Evolutionary conservation across 2,329 filamentous ascomycete genomes (phyloP), one percentile per base, ranked within the genome.

Genomic region (Fusarium compactum): DNA sequence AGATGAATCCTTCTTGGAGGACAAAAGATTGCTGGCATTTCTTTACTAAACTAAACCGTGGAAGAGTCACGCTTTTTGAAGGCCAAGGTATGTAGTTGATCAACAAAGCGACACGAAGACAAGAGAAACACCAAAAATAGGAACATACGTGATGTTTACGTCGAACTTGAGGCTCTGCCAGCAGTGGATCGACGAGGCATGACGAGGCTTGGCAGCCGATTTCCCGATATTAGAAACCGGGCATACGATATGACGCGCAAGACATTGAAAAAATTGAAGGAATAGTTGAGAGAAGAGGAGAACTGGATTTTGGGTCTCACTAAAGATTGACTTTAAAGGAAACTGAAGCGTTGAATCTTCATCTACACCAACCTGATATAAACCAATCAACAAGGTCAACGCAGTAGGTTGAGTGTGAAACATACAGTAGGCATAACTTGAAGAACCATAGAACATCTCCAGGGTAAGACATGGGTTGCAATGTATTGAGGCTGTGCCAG

Each of bases 401-500:
- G 24, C 27, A 38, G 27, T 22, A 44, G 29, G 41, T 20, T 22
- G 12, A 34, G 16, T 59, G 50, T 68, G 58, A 71, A 71, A 71
- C 63, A 57, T 62, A 58, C 24, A 30, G 54, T 45, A 25, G 52
- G 32, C 20, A n/a, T 48, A 22, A 43, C 32, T 48, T 25, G 51
- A 57, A 43, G 34, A 52, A 18, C 40, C 60, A 52, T 34, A 43
- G 45, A 59, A 50, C 14, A 3, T 43, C 15, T 52, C 50, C 51
- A 69, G 61, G 53, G 54, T 60, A 60, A 60, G 61, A 53, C 51
- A 69, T 69, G 65, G 58, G 47, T n/a, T 27, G 41, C 16, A 46
- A 25, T n/a, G 29, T 10, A 32, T 54, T 64, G 67, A 68, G 67
- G 67, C 67, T 70, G 63, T 70, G 67, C 50, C 56, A 32, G 32